Base-by-base conservation (phyloP, 2,329 filamentous ascomycete species). In the Purpureocillium lavendulum region DNA sequence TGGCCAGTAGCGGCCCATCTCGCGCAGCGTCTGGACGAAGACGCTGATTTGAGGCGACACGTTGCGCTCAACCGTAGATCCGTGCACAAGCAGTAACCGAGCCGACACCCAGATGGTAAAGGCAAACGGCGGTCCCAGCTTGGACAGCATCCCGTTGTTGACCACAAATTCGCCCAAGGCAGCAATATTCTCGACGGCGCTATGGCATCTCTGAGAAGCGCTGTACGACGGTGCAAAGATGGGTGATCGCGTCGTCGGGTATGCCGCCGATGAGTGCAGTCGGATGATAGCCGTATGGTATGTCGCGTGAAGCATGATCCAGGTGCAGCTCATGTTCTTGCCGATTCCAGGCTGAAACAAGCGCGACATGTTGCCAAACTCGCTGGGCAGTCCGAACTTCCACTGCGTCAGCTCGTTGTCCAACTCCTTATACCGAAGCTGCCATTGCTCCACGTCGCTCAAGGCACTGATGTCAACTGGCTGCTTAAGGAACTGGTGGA, bases 101-200 rank as follows among this genome's bases (percentile, higher is more conserved):
- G 89, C 87, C 3, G 86, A 87, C 13, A 95, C 89, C 89, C 89
- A 95, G 2, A 95, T 70, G 0, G 86, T 88, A 56, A 95, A 96
- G 4, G 88, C 88, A 57, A 95, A 95, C 0, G 87, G 88, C 0
- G 88, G 88, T 0, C 89, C 89, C 13, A 95, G 76, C 57, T 88
- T 88, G 36, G 79, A 72, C 15, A 95, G 70, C 57, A 94, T 75
- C 38, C 74, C 73, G 50, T 87, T 83, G 44, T 77, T 77, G 21
- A 84, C 75, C 11, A 94, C 87, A 52, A 87, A 88, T 45, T 84
- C 81, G 44, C 82, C 83, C 1, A 95, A 71, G 0, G 82, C 79
- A 30, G 83, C 79, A 42, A 95, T 87, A 52, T 84, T 84, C 55
- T 89, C 83, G 9, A 94, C 89, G 2, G 89, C 88, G 4, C 76